Conservation (phyloP, 2,329 filamentous ascomycete species). For the Stagonosporopsis tanaceti region DNA sequence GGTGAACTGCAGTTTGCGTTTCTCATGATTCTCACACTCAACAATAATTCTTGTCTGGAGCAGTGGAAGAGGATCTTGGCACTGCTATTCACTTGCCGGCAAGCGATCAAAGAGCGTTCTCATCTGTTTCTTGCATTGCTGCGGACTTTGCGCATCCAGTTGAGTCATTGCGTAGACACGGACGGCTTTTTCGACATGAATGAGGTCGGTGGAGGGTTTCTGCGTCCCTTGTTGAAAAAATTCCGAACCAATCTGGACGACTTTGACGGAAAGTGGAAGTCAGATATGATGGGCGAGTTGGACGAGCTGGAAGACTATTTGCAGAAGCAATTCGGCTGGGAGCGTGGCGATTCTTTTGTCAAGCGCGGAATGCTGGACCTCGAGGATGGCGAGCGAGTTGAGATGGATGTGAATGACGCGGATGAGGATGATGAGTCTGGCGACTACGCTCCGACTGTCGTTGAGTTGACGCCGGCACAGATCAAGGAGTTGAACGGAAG, state of each 20-base stretch:
- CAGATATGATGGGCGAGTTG: constrained; percentile 61
- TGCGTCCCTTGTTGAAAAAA: constrained; percentile 60
- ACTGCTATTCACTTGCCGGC: constrained; percentile 64
- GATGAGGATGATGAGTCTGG: constrained; percentile 70
- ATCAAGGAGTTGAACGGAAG: constrained; percentile 46
- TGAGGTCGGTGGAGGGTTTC: constrained; percentile 60
- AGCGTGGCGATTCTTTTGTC: constrained; percentile 62
- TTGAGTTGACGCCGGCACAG: constrained; percentile 60
- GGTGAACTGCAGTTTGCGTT: constrained; percentile 71
- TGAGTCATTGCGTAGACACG: constrained; percentile 65
- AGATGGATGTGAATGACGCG: constrained; percentile 62
- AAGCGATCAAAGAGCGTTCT: constrained; percentile 58
- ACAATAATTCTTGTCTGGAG: constrained; percentile 71
- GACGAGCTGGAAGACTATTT: constrained; percentile 64
- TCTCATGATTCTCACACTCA: constrained; percentile 68
- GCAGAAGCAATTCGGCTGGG: constrained; percentile 65
- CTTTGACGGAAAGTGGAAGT: constrained; percentile 50
- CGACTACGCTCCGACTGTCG: constrained; percentile 69
- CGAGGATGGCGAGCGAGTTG: constrained; percentile 70
- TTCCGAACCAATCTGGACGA: constrained; percentile 63
- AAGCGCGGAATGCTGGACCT: constrained; percentile 66
- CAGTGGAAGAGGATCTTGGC: constrained; percentile 69
- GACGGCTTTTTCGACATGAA: constrained; percentile 69
- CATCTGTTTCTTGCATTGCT: constrained; percentile 63
- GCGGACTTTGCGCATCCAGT: constrained; percentile 59